phyloP scores from a whole-genome alignment of 2,329 filamentous ascomycete species.

The Nemania abortiva region DNA sequence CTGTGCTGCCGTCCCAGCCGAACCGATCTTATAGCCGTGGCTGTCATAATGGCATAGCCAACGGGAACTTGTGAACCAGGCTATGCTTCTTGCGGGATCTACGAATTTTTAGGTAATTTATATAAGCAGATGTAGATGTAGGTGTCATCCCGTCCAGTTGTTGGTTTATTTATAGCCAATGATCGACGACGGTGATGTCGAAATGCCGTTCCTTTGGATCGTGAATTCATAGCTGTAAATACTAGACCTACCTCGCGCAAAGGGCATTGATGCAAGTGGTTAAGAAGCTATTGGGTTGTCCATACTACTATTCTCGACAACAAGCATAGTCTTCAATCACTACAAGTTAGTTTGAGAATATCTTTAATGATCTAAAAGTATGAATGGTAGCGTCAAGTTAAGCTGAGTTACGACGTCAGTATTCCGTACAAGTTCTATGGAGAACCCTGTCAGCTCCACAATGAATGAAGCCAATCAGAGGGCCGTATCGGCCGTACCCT shows the following conservation, averaged over 20 bases:
- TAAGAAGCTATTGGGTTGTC: not conserved
- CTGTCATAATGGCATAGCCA: constrained; percentile 22
- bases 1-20: constrained; percentile 23
- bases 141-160: not conserved
- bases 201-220: not conserved
- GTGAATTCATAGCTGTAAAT: not conserved
- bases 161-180: not conserved
- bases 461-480: constrained; percentile 25
- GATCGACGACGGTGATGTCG: not conserved
- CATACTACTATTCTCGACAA: no score
- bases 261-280: not conserved
- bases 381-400: not conserved
- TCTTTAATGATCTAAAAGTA: not conserved
- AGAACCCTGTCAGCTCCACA: not conserved
- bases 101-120: not conserved
- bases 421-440: constrained; percentile 12
- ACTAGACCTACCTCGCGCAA: not conserved
- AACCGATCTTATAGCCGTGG: not conserved
- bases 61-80: not conserved
- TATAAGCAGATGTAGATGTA: not conserved
- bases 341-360: not conserved
- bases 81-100: not conserved
- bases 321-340: not conserved
- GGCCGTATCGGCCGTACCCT: not conserved
- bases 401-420: constrained; percentile 22